Conservation (phyloP, 2,329 filamentous ascomycete species). For the Colletotrichum sp. region DNA sequence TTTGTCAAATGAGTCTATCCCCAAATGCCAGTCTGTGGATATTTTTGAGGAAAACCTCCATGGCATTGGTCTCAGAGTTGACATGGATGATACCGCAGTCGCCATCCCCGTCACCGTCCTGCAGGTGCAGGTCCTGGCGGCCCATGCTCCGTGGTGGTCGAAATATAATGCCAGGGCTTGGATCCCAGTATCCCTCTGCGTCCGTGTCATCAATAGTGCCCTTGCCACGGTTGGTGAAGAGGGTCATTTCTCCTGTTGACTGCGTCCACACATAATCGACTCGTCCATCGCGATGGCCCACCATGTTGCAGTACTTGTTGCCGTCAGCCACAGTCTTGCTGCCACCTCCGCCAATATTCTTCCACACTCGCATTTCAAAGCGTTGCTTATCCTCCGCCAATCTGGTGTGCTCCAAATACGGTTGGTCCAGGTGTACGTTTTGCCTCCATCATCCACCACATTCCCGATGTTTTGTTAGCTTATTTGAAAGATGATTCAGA, state of each 20-base stretch:
- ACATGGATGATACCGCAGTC: slow-evolving; percentile 36
- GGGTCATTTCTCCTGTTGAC: not conserved
- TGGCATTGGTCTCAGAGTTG: slow-evolving; percentile 27
- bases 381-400: not conserved
- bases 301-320: slow-evolving; percentile 24
- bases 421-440: slow-evolving; percentile 26
- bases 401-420: slow-evolving; percentile 14
- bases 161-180: not conserved
- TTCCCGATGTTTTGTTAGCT: no score
- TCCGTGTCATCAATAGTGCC: not conserved
- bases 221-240: slow-evolving; percentile 12
- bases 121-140: slow-evolving; percentile 31
- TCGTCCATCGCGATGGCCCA: not conserved
- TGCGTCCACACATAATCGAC: slow-evolving; percentile 10
- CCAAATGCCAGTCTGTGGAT: not conserved
- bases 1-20: not conserved
- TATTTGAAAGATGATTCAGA: no score
- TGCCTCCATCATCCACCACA: slow-evolving; percentile 24
- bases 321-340: slow-evolving; percentile 10
- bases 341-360: slow-evolving; percentile 22
- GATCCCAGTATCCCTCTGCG: not conserved
- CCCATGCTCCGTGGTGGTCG: slow-evolving; percentile 16
- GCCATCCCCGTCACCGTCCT: slow-evolving; percentile 42
- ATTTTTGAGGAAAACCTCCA: slow-evolving; percentile 30
- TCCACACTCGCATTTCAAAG: not conserved